These are phyloP conservation scores for Wickerhamiella dianesei DNA, from an alignment of 805 yeast genomes.

Conservation along the genomic window DNA sequence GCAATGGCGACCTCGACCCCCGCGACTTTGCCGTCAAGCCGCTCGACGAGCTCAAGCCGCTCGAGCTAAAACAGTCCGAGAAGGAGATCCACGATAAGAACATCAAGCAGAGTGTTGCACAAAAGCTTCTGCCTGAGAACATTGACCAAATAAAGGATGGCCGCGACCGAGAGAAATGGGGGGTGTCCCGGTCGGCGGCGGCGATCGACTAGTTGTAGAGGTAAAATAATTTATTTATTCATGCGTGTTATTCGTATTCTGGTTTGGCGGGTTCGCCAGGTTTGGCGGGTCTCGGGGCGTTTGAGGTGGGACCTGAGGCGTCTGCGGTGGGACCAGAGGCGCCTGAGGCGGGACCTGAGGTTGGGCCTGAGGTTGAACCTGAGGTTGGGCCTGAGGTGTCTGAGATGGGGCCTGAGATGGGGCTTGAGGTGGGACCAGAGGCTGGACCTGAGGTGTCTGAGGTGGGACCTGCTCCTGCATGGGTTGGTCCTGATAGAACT, in stretches of 20 bases:
- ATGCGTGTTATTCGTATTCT: too few relatives aligned
- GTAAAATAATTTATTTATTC: background rate
- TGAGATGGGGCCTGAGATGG: too few relatives aligned
- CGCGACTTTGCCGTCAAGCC: conserved; percentile 22
- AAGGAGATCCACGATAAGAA: conserved; percentile 19
- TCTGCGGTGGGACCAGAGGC: background rate
- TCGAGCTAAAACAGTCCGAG: conserved; percentile 18
- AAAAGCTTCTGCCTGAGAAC: conserved; percentile 23
- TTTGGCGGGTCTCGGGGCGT: background rate
- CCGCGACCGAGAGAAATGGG: conserved; percentile 32
- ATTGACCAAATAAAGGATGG: conserved; percentile 29
- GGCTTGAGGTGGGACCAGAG: too few relatives aligned
- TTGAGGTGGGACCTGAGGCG: background rate
- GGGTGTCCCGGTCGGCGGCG: conserved; percentile 30
- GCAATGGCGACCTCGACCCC: conserved; percentile 20
- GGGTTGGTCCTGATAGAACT: too few relatives aligned
- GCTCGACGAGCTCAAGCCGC: conserved; percentile 22
- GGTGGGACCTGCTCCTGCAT: too few relatives aligned
- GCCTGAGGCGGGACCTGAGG: background rate
- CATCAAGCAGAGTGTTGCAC: conserved; percentile 20
- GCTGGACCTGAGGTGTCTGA: too few relatives aligned
- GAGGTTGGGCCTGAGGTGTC: background rate
- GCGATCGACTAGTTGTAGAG: conserved; percentile 25
- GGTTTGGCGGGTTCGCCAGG: background rate
- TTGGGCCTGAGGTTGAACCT: background rate